These are phyloP conservation scores for Nidula microcarpa DNA, from an alignment of 768 basidiomycete species.

Conservation along the genomic window DNA sequence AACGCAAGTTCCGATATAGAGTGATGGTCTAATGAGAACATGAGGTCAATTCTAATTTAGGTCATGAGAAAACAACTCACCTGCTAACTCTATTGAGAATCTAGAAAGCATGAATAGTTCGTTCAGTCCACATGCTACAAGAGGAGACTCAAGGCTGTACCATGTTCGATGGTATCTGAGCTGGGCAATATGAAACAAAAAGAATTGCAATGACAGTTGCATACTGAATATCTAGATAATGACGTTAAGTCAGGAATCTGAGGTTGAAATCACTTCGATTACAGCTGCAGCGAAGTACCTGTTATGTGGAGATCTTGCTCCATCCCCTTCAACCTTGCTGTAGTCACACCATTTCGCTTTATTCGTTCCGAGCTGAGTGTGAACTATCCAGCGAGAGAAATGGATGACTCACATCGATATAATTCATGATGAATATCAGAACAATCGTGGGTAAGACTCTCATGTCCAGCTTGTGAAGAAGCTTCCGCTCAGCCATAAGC, in stretches of 20 bases:
- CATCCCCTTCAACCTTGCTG: conserved; percentile 48
- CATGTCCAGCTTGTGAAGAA: conserved; percentile 54
- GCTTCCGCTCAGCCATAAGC: conserved; percentile 31
- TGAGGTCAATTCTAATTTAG: too few relatives aligned
- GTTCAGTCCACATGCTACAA: neutral
- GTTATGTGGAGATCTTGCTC: conserved; percentile 44
- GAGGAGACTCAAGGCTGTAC: conserved; percentile 20
- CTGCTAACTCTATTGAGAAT: conserved; percentile 52
- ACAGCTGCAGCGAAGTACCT: conserved; percentile 19
- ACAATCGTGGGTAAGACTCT: conserved; percentile 56
- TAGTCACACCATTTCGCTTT: conserved; percentile 47
- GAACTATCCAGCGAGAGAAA: neutral
- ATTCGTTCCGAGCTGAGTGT: neutral
- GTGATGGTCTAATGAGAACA: conserved; percentile 42
- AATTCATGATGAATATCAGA: conserved; percentile 63
- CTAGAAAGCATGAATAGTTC: conserved; percentile 18
- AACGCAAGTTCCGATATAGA: conserved; percentile 60
- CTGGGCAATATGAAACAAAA: conserved; percentile 54
- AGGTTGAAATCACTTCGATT: too few relatives aligned
- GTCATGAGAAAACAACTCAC: conserved; percentile 18
- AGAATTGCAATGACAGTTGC: conserved; percentile 18
- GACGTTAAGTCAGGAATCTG: neutral
- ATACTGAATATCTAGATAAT: conserved; percentile 22
- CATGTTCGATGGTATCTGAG: conserved; percentile 69
- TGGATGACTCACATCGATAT: conserved; percentile 49